Percentiles rank a stretch among this genome's conserved stretches.
phyloP scores from a whole-genome alignment of 768 basidiomycete species.

The Hericium erinaceus region DNA sequence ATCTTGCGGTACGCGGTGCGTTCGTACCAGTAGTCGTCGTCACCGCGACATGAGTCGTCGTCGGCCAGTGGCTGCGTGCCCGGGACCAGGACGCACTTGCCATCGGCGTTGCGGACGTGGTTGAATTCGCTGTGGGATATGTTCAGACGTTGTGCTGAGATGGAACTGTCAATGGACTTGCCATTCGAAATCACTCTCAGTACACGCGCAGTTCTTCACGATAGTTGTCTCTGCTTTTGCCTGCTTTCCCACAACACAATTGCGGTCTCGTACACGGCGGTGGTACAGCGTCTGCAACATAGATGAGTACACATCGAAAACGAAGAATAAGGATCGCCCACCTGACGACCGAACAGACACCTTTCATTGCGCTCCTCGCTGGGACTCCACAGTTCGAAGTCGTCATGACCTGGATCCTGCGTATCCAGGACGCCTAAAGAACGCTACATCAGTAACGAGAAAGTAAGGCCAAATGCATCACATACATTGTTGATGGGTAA shows the following conservation, averaged over 20 bases:
- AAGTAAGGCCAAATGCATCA: slow-evolving; percentile 6
- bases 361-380: slow-evolving; percentile 79
- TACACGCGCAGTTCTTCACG: slow-evolving; percentile 68
- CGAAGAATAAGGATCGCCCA: slow-evolving; percentile 19
- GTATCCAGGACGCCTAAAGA: slow-evolving; percentile 53
- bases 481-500: slow-evolving; percentile 73
- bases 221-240: slow-evolving; percentile 42
- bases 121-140: slow-evolving; percentile 79
- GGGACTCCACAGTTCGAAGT: slow-evolving; percentile 97
- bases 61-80: slow-evolving; percentile 54
- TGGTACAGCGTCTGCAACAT: slow-evolving; percentile 73
- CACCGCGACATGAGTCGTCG: slow-evolving; percentile 54
- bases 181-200: slow-evolving; percentile 87
- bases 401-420: slow-evolving; percentile 73
- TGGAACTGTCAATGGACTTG: slow-evolving; percentile 25
- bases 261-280: slow-evolving; percentile 67
- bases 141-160: no score
- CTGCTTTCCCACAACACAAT: slow-evolving; percentile 77
- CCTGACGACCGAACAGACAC: slow-evolving; percentile 91
- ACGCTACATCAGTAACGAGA: slow-evolving; percentile 2
- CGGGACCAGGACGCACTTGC: slow-evolving; percentile 68
- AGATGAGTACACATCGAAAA: neutral
- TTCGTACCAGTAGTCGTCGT: slow-evolving; percentile 85
- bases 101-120: slow-evolving; percentile 55
- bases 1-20: slow-evolving; percentile 88